Evolutionary conservation across 106 monocot genomes (phyloP), one percentile per base, ranked within the genome.

Genomic region (Allium fistulosum): DNA sequence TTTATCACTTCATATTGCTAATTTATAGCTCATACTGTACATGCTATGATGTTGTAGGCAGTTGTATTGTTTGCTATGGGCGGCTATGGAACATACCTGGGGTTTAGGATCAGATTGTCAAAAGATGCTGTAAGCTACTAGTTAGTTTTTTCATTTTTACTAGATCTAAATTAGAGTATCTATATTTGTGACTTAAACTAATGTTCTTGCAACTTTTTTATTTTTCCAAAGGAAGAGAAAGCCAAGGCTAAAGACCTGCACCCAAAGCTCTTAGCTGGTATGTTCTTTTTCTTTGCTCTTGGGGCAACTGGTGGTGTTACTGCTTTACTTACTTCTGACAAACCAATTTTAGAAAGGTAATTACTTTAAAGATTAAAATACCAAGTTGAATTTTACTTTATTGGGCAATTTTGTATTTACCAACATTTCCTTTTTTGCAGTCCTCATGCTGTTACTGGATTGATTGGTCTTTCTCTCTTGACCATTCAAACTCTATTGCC

Each of bases 31-130:
- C 9, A 60, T 65, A 11, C 16, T 47, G 61, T 61, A 15, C 12
- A 26, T 16, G 55, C 11, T 53, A 56, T 13, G 3, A 27, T 67
- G 14, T 63, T 90, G 63, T 78, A 94, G 94, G 94, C 90, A 66
- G 87, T 94, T 76, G 94, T 94, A 26, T 87, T 94, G 46, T 90
- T 94, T 66, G 94, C 90, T 59, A 90, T 94, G 94, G 94, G 94
- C 27, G 94, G 94, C 11, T 94, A 94, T 61, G 94, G 94, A 81
- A 77, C 94, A 63, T 94, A 90, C 74, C 73, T 94, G 49, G 90
- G 94, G 49, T 94, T 94, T 69, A 79, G 94, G 65, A 91, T 94
- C 70, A 82, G 78, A 71, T 88, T 90, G 52, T 94, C 94, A 49
- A 81, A 91, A 14, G 85, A 94, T 75, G 78, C 77, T 60, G 94